Evolutionary conservation across 257 asterid genomes (phyloP).

Genomic region (Euphrasia confusa): DNA sequence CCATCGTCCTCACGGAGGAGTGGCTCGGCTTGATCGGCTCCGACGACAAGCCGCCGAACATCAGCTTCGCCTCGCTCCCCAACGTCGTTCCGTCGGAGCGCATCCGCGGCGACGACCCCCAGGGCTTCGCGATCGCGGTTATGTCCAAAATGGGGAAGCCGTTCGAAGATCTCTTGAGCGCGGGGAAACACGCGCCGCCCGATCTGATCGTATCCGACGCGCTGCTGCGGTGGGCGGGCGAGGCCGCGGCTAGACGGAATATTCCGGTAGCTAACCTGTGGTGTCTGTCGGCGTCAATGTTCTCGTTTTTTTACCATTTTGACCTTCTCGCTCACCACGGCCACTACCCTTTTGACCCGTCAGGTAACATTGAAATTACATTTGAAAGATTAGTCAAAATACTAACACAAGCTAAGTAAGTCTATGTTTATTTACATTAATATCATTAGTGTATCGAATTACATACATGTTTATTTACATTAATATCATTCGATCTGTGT

Average conservation of each 20-base stretch:
- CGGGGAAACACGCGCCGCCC: conserved; percentile 23
- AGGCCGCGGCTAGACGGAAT: conserved; percentile 34
- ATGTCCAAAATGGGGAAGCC: conserved; percentile 42
- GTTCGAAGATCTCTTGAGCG: conserved; percentile 42
- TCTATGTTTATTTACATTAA: too few relatives aligned
- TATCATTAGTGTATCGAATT: too few relatives aligned
- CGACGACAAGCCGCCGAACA: conserved; percentile 23
- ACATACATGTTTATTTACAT: too few relatives aligned
- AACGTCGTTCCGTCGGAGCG: conserved; percentile 58
- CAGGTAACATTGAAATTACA: conserved; percentile 24
- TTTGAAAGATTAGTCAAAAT: too few relatives aligned
- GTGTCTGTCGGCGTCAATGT: conserved; percentile 48
- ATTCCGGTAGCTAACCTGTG: conserved; percentile 50
- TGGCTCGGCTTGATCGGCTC: conserved; percentile 34
- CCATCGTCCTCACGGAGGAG: conserved; percentile 34
- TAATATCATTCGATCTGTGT: too few relatives aligned
- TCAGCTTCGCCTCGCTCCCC: conserved; percentile 29
- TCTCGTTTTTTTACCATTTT: conserved; percentile 31
- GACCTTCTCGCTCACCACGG: conserved; percentile 39
- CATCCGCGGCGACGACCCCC: conserved; percentile 39
- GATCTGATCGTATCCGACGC: conserved; percentile 37
- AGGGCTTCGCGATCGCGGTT: conserved; percentile 30
- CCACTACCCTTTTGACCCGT: conserved; percentile 31
- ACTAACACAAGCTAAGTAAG: too few relatives aligned
- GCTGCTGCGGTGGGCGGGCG: conserved; percentile 32